These are phyloP conservation scores for Pluteus cervinus DNA, from an alignment of 768 basidiomycete species.

Conservation along the genomic window DNA sequence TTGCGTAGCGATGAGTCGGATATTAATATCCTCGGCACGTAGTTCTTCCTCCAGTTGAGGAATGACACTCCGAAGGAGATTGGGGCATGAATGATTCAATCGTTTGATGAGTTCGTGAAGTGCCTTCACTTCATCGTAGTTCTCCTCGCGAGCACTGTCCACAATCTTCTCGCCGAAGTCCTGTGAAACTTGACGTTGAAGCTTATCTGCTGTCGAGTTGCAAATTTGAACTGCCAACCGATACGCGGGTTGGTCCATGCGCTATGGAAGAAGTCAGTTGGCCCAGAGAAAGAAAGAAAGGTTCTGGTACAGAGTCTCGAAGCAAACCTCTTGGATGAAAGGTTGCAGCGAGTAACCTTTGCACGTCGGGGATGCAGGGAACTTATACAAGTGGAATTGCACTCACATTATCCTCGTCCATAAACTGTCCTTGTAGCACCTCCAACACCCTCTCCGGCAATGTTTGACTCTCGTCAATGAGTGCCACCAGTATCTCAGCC, in stretches of 20 bases:
- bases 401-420: slow-evolving; percentile 69
- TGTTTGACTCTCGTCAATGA: slow-evolving; percentile 80
- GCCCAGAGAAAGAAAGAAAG: slow-evolving; percentile 3
- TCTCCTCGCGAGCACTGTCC: slow-evolving; percentile 51
- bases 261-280: no score
- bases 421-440: slow-evolving; percentile 77
- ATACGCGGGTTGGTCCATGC: slow-evolving; percentile 68
- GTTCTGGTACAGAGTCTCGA: no score
- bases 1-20: slow-evolving; percentile 79
- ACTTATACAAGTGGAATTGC: slow-evolving; percentile 2
- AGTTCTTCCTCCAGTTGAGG: slow-evolving; percentile 92
- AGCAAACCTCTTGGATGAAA: no score
- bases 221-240: slow-evolving; percentile 84
- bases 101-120: slow-evolving; percentile 85
- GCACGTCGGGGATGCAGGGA: neutral
- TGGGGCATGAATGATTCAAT: slow-evolving; percentile 73
- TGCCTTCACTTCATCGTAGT: slow-evolving; percentile 60
- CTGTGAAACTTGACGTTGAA: slow-evolving; percentile 83
- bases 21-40: slow-evolving; percentile 61
- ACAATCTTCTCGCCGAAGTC: slow-evolving; percentile 92
- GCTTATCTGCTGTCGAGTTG: slow-evolving; percentile 75
- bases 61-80: slow-evolving; percentile 82
- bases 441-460: slow-evolving; percentile 81
- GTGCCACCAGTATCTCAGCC: slow-evolving; percentile 82
- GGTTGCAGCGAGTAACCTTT: neutral